Percentiles rank a stretch among this genome's conserved stretches.
Evolutionary conservation across 495 filamentous ascomycete genomes (phyloP).

Genomic region (Tuber microsphaerosporum): DNA sequence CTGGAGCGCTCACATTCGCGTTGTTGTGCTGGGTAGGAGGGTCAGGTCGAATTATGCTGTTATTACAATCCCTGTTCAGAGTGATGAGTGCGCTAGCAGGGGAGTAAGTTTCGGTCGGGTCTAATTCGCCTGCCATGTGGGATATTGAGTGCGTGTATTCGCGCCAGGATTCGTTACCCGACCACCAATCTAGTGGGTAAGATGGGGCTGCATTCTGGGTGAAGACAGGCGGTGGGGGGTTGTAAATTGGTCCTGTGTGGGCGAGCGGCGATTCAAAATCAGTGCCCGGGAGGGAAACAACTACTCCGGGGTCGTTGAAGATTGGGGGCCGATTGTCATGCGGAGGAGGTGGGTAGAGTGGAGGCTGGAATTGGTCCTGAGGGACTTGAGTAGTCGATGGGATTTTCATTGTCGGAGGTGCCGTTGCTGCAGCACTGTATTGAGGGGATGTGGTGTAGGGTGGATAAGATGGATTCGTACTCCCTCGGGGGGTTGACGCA

Average conservation of each 20-base stretch:
- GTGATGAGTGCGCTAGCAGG: constrained; percentile 36
- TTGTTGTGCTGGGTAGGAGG: constrained; percentile 27
- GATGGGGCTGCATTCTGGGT: background rate
- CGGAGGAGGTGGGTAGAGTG: constrained; percentile 10
- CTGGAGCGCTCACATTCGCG: constrained; percentile 10
- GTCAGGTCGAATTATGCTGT: constrained; percentile 25
- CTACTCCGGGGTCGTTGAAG: constrained; percentile 15
- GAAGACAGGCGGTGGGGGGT: constrained; percentile 14
- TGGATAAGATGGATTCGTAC: constrained; percentile 22
- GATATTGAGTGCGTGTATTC: constrained; percentile 38
- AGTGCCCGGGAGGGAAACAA: constrained; percentile 14
- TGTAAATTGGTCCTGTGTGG: constrained; percentile 21
- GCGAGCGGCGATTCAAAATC: constrained; percentile 19
- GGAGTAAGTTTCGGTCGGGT: constrained; percentile 39
- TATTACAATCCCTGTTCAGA: constrained; percentile 37
- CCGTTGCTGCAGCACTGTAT: constrained; percentile 12
- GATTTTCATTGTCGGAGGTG: constrained; percentile 22
- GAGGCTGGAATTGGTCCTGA: constrained; percentile 21
- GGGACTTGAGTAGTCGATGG: constrained; percentile 22
- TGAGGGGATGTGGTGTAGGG: constrained; percentile 20
- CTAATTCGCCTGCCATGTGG: constrained; percentile 36
- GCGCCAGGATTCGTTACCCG: constrained; percentile 37
- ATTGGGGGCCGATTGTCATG: constrained; percentile 21
- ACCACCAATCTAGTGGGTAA: constrained; percentile 20
- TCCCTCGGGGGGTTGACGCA: constrained; percentile 15